phyloP scores from a whole-genome alignment of 1,284 basidiomycete genomes.

The Papiliotrema fonsecae region DNA sequence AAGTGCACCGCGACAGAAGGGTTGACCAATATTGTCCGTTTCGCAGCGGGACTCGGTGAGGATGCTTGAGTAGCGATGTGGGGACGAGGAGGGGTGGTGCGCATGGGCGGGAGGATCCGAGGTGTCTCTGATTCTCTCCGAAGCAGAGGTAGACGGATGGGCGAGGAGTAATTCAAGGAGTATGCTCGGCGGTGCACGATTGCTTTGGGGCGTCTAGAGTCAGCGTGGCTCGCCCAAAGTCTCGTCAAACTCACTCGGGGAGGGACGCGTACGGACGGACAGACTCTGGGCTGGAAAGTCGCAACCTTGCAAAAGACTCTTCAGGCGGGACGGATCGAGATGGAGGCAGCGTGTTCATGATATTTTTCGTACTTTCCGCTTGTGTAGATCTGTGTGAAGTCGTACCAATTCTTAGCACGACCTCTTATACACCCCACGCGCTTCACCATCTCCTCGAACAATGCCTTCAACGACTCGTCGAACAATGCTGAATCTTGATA shows the following conservation, averaged over 20 bases:
- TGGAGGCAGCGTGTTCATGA: not conserved
- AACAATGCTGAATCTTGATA: no score
- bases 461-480: not conserved
- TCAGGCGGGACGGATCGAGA: not conserved
- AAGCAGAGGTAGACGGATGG: not conserved
- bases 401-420: no score
- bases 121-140: not conserved
- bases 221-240: not conserved
- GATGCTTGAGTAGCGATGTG: not conserved
- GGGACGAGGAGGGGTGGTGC: not conserved
- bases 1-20: conserved; percentile 23
- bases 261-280: not conserved
- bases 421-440: no score
- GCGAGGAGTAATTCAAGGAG: conserved; percentile 1
- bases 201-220: not conserved
- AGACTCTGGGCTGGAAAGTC: not conserved
- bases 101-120: not conserved
- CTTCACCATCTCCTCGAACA: no score
- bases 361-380: no score
- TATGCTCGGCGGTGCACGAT: not conserved
- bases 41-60: not conserved
- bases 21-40: conserved; percentile 23
- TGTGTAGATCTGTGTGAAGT: no score
- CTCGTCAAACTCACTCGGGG: not conserved
- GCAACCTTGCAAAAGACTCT: not conserved